A percentile compares a stretch with the other conserved stretches of the same genome.
Evolutionary conservation across 1,139 yeast genomes (phyloP).

Genomic region (Pichia sp.): DNA sequence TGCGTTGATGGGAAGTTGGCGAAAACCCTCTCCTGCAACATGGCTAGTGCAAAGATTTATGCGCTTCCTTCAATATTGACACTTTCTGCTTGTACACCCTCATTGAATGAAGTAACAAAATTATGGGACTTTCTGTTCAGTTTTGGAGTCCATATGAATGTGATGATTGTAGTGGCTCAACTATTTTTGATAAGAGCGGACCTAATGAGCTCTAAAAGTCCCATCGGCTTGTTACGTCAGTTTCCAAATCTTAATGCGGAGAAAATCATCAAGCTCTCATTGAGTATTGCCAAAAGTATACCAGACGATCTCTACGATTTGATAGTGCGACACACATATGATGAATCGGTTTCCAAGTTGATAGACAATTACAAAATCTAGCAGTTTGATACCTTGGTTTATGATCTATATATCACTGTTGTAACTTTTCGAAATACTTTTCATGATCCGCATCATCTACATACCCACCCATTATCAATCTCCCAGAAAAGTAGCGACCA

Average conservation of each 20-base stretch:
- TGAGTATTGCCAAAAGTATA: constrained; percentile 68
- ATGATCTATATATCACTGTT: too few relatives aligned
- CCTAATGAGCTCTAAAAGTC: constrained; percentile 52
- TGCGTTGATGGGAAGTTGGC: constrained; percentile 70
- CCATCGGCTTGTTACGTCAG: constrained; percentile 68
- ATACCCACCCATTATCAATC: constrained; percentile 63
- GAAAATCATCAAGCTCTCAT: constrained; percentile 69
- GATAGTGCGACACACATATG: constrained; percentile 66
- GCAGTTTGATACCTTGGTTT: too few relatives aligned
- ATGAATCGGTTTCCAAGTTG: constrained; percentile 35
- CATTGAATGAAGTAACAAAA: constrained; percentile 63
- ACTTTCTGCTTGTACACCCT: constrained; percentile 85
- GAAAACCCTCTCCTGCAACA: constrained; percentile 52
- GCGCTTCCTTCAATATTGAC: constrained; percentile 88
- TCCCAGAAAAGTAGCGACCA: constrained; percentile 62
- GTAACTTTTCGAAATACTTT: too few relatives aligned
- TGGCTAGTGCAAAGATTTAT: constrained; percentile 73
- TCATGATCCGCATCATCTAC: constrained; percentile 46
- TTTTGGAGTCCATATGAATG: constrained; percentile 84
- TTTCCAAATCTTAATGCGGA: constrained; percentile 69
- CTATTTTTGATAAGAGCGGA: constrained; percentile 60
- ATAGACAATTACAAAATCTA: constrained; percentile 22
- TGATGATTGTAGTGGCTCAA: constrained; percentile 80
- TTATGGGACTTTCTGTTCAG: constrained; percentile 92
- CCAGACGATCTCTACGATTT: constrained; percentile 65